Evolutionary conservation across 768 basidiomycete species (phyloP).

Genomic region (Collybiopsis luxurians): DNA sequence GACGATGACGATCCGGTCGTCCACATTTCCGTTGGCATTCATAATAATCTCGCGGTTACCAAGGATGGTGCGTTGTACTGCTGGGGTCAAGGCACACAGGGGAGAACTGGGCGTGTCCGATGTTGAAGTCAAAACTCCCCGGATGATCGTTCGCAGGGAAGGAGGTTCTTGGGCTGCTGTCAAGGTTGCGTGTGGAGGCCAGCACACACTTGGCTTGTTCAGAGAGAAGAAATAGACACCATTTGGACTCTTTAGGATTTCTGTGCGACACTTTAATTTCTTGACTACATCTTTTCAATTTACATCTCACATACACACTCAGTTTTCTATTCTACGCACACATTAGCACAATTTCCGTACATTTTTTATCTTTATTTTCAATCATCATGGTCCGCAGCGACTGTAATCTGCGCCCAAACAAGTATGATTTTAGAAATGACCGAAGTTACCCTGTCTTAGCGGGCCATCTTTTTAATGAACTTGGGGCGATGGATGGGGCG

Average conservation of each 20-base stretch:
- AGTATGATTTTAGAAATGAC: no score
- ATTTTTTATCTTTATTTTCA: no score
- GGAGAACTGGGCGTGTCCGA: conserved; percentile 70
- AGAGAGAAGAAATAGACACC: conserved; percentile 45
- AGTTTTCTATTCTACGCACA: no score
- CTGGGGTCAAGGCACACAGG: conserved; percentile 79
- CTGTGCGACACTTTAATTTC: no score
- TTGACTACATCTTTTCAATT: no score
- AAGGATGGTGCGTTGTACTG: conserved; percentile 64
- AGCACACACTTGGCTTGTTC: conserved; percentile 73
- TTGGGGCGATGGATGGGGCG: no score
- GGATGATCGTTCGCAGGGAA: conserved; percentile 65
- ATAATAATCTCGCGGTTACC: conserved; percentile 73
- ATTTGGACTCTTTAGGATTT: background rate
- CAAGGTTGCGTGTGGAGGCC: conserved; percentile 72
- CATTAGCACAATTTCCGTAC: no score
- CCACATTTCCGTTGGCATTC: conserved; percentile 64
- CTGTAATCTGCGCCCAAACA: no score
- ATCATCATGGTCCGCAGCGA: no score
- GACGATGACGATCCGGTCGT: conserved; percentile 62
- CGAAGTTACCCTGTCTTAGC: no score
- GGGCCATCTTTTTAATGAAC: no score
- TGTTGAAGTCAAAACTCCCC: conserved; percentile 62
- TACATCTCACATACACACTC: no score
- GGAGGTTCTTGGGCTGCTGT: conserved; percentile 69